Evolutionary conservation across 2,329 filamentous ascomycete species (phyloP).

Genomic region (Trichophaea hybrida): DNA sequence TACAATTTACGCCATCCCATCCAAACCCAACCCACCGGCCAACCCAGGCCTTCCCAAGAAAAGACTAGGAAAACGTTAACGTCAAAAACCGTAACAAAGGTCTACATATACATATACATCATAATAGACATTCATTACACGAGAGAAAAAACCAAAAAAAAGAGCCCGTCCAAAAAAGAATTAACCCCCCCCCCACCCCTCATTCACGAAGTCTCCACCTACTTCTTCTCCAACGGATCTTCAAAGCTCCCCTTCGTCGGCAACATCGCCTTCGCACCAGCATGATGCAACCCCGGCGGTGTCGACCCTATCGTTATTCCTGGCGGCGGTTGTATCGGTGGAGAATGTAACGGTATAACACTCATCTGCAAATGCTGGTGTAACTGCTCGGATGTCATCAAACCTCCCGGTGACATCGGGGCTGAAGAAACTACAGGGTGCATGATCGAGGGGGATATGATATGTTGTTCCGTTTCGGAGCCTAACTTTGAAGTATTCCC

Average conservation of each 20-base stretch:
- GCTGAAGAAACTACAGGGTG: background rate
- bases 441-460: background rate
- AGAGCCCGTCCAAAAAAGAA: background rate
- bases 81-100: no score
- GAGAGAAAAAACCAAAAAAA: background rate
- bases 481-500: background rate
- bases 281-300: slow-evolving; percentile 14
- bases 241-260: slow-evolving; percentile 22
- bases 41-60: no score
- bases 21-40: no score
- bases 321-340: background rate
- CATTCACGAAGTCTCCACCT: slow-evolving; percentile 11
- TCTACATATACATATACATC: no score
- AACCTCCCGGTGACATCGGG: background rate
- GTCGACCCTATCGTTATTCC: background rate
- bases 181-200: background rate
- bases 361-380: background rate
- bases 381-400: background rate
- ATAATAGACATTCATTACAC: no score
- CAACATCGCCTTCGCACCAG: slow-evolving; percentile 17
- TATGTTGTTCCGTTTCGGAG: no score
- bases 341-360: background rate
- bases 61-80: no score
- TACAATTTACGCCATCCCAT: background rate
- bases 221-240: slow-evolving; percentile 21